Conservation (phyloP, 129 eudicot species). For the Chrysanthemum lavandulifolium region DNA sequence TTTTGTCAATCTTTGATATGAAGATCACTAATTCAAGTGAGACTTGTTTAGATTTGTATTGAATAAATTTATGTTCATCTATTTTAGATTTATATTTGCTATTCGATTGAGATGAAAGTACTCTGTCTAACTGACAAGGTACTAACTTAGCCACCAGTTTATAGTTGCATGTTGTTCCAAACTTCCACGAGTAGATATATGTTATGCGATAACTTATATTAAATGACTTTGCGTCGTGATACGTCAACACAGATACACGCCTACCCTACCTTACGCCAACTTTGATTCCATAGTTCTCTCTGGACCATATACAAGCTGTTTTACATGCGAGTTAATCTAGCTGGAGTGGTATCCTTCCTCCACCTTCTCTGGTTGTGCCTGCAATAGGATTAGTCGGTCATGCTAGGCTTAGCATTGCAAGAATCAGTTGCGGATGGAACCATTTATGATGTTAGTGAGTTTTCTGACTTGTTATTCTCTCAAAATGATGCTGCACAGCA, state of each 20-base stretch:
- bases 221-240: too few species aligned
- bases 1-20: slow-evolving; percentile 10
- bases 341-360: neutral
- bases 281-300: neutral
- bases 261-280: neutral
- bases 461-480: slow-evolving; percentile 19
- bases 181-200: neutral
- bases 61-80: slow-evolving; percentile 3
- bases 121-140: too few species aligned
- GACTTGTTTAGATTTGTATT: slow-evolving; percentile 15
- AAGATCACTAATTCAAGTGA: slow-evolving; percentile 14
- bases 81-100: neutral
- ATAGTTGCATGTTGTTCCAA: too few species aligned
- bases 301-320: neutral
- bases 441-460: slow-evolving; percentile 17
- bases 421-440: slow-evolving; percentile 10
- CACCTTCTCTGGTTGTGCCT: neutral
- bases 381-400: slow-evolving; percentile 2
- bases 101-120: neutral
- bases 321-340: neutral
- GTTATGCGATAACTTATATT: too few species aligned
- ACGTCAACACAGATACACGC: too few species aligned
- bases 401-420: slow-evolving; percentile 7
- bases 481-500: slow-evolving; percentile 17
- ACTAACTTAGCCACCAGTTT: too few species aligned